These are phyloP conservation scores for Alternaria postmessia DNA, from an alignment of 2,329 filamentous ascomycete species.

Conservation along the genomic window DNA sequence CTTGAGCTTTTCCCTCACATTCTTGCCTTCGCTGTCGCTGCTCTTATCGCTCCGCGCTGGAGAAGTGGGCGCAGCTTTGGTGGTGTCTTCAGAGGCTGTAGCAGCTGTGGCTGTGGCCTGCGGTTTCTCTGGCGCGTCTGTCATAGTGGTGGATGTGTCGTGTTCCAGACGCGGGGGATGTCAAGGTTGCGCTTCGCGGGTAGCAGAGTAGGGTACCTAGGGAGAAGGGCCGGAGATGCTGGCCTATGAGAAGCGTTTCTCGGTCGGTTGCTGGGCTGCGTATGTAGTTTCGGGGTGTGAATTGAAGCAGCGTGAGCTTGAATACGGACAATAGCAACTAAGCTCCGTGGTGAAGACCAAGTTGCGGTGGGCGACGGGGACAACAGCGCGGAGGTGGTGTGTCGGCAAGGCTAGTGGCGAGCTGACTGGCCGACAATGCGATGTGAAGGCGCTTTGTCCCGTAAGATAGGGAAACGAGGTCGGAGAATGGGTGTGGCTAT, in stretches of 20 bases:
- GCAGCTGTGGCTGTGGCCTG: slow-evolving; percentile 20
- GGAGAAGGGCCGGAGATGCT: background rate
- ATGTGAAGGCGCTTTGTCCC: background rate
- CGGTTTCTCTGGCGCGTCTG: slow-evolving; percentile 35
- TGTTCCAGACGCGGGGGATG: slow-evolving; percentile 10
- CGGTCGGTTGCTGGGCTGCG: background rate
- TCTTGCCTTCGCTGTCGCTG: slow-evolving; percentile 61
- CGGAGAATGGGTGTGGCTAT: slow-evolving; percentile 1
- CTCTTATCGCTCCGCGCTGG: slow-evolving; percentile 52
- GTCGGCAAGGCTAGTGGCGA: slow-evolving; percentile 27
- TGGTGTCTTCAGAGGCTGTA: slow-evolving; percentile 16
- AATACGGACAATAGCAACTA: slow-evolving; percentile 20
- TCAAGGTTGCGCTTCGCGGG: slow-evolving; percentile 10
- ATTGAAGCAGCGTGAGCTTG: background rate
- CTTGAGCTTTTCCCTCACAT: slow-evolving; percentile 68
- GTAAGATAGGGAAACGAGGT: slow-evolving; percentile 2
- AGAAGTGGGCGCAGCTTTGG: slow-evolving; percentile 31
- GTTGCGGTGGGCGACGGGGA: slow-evolving; percentile 12
- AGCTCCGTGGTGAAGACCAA: slow-evolving; percentile 8
- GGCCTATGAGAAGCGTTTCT: background rate
- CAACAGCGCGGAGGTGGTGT: slow-evolving; percentile 21
- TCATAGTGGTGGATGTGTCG: slow-evolving; percentile 26
- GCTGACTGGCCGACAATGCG: slow-evolving; percentile 6
- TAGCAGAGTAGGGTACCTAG: background rate
- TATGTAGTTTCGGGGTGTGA: background rate